Percentiles rank a stretch among this genome's conserved stretches.
phyloP scores from a whole-genome alignment of 306 rosid species.

The Delonix regia region DNA sequence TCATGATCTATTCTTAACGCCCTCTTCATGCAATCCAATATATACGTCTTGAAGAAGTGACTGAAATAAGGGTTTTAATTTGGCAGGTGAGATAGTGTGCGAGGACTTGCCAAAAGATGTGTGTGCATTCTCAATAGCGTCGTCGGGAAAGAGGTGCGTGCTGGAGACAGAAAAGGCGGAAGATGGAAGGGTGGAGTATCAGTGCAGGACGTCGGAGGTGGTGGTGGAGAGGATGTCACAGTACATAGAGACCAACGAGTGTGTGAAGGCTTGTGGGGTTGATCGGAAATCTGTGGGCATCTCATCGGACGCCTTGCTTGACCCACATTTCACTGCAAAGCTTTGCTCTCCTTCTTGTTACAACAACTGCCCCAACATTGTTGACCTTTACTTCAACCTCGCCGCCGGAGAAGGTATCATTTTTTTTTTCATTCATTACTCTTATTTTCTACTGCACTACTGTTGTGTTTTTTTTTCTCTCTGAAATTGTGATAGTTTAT shows the following conservation, averaged over 20 bases:
- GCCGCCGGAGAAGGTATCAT: slow-evolving; percentile 75
- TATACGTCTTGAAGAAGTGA: too few species aligned
- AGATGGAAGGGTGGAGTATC: slow-evolving; percentile 54
- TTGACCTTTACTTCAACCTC: slow-evolving; percentile 77
- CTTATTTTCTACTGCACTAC: too few species aligned
- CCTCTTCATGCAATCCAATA: too few species aligned
- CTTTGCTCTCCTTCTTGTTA: slow-evolving; percentile 75
- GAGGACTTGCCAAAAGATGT: slow-evolving; percentile 59
- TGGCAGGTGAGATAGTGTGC: slow-evolving; percentile 60
- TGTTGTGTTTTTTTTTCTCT: too few species aligned
- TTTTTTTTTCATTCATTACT: too few species aligned
- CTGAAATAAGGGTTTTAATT: neutral
- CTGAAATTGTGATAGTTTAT: too few species aligned
- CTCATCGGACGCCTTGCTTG: slow-evolving; percentile 81
- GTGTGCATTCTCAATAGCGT: slow-evolving; percentile 81
- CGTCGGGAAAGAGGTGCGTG: slow-evolving; percentile 84
- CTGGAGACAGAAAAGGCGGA: slow-evolving; percentile 58
- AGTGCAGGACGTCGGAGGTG: slow-evolving; percentile 79
- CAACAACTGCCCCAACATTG: slow-evolving; percentile 74
- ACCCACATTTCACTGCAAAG: slow-evolving; percentile 66
- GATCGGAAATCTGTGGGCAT: slow-evolving; percentile 73
- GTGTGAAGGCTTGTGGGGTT: slow-evolving; percentile 77
- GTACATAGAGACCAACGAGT: slow-evolving; percentile 66
- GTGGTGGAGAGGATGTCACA: slow-evolving; percentile 69
- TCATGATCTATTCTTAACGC: too few species aligned